These are phyloP conservation scores for Melampsora abietis-canadensis DNA, from an alignment of 1,284 basidiomycete species.

Conservation along the genomic window DNA sequence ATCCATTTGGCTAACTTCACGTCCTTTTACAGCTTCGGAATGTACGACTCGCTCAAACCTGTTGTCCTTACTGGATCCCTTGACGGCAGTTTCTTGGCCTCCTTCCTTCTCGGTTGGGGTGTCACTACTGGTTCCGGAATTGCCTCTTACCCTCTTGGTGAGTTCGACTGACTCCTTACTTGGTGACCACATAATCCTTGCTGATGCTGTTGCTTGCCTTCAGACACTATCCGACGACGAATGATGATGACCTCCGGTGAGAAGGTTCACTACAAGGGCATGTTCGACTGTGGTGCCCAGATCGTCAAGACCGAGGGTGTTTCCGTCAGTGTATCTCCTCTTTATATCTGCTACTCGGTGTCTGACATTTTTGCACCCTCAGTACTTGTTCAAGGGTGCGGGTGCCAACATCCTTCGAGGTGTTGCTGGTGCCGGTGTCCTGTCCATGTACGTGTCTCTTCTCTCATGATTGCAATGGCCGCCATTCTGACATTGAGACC, in stretches of 20 bases:
- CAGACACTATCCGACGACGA: slow-evolving; percentile 43
- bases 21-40: slow-evolving; percentile 18
- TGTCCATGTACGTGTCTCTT: slow-evolving; percentile 69
- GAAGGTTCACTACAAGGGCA: slow-evolving; percentile 55
- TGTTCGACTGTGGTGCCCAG: slow-evolving; percentile 64
- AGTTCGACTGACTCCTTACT: slow-evolving; percentile 63
- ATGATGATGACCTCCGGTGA: slow-evolving; percentile 65
- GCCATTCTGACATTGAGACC: no score
- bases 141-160: slow-evolving; percentile 91
- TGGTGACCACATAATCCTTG: slow-evolving; percentile 51
- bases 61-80: slow-evolving; percentile 83
- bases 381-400: slow-evolving; percentile 58
- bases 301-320: slow-evolving; percentile 81
- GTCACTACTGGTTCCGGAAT: slow-evolving; percentile 93
- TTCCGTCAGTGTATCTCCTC: slow-evolving; percentile 55
- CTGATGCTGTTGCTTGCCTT: background rate
- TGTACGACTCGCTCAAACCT: slow-evolving; percentile 61
- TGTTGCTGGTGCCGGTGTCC: slow-evolving; percentile 94
- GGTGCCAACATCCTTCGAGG: slow-evolving; percentile 98
- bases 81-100: slow-evolving; percentile 83
- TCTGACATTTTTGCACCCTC: background rate
- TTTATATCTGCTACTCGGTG: slow-evolving; percentile 21
- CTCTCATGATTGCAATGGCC: background rate
- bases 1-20: background rate
- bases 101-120: slow-evolving; percentile 66